phyloP scores from a whole-genome alignment of 345 rosid species.

The Arabis alpina region DNA sequence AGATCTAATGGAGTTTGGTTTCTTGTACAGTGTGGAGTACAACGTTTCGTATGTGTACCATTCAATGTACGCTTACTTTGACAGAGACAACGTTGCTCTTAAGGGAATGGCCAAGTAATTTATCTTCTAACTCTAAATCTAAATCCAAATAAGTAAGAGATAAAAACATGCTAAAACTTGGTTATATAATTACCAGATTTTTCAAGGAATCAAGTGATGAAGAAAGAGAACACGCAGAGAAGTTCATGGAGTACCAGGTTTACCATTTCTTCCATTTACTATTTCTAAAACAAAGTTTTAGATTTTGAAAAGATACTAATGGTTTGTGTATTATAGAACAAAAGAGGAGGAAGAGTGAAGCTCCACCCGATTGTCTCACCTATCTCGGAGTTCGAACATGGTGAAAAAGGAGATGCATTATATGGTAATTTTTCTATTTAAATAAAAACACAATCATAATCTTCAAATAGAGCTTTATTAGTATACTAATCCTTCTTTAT shows the following conservation, averaged over 20 bases:
- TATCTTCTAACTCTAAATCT: background rate
- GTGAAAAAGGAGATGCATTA: constrained; percentile 74
- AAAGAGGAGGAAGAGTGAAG: constrained; percentile 80
- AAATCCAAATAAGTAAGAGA: background rate
- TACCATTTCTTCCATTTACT: constrained; percentile 1
- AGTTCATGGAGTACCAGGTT: constrained; percentile 84
- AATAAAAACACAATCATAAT: background rate
- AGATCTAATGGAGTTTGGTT: constrained; percentile 7
- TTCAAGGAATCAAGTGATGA: constrained; percentile 91
- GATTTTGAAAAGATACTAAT: background rate
- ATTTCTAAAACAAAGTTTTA: background rate
- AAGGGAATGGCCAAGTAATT: constrained; percentile 76
- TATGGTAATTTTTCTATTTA: constrained; percentile 45
- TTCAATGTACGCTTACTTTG: constrained; percentile 82
- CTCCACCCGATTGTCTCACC: constrained; percentile 66
- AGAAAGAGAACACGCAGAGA: constrained; percentile 86
- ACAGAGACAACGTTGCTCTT: constrained; percentile 78
- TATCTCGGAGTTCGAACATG: constrained; percentile 70
- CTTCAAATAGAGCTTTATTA: background rate
- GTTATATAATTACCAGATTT: constrained; percentile 48
- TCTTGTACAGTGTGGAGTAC: constrained; percentile 74
- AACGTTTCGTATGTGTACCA: constrained; percentile 79
- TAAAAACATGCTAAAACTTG: background rate
- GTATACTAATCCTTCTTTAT: background rate
- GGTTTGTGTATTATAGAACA: constrained; percentile 49